Base-by-base conservation (phyloP, 257 asterid species). In the Thymus mandschuricus region DNA sequence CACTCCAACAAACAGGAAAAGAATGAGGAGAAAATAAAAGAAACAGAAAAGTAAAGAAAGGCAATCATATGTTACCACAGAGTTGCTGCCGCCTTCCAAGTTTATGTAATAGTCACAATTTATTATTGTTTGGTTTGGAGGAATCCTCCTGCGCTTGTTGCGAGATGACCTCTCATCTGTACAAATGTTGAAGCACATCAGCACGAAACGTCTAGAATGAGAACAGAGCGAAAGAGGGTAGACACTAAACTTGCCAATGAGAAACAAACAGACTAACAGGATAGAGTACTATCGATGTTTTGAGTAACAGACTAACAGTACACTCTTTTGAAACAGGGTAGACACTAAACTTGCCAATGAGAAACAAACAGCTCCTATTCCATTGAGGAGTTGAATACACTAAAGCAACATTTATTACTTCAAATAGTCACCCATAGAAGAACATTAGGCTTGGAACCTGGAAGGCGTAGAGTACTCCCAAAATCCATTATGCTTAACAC, bases 21-120 rank as follows among this genome's bases (percentile, higher is more conserved):
- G 10, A 8, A 54, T 41, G 46, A 27, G 3, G 7, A 73, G 31
- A 21, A 21, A 21, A 21, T 21, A 28, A 3, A 50, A 8, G 6
- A 4, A 50, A 66, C n/a, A 1, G 15, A n/a, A 31, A 51, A 65
- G 46, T 15, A 2, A 27, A 62, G 40, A 29, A 21, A 21, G 31
- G 33, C 33, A 21, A 34, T 68, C 50, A 31, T 28, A 21, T 43
- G 38, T 75, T 82, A 94, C 99, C 91, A 3, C 66, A 31, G 88
- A 72, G 62, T 82, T 89, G 82, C 83, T 76, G 62, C 81, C 63
- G 76, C 82, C 89, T 75, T 89, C 98, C 59, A 88, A 81, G 78
- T 84, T 95, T 59, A 89, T 84, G 69, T 75, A 85, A 62, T 69
- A 71, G 52, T 80, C 89, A 9, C 86, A 81, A 49, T 84, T 81